A percentile compares a stretch with the other conserved stretches of the same genome.
These are phyloP conservation scores for Penicillium angulare DNA, from an alignment of 495 filamentous ascomycete genomes.

Conservation along the genomic window DNA sequence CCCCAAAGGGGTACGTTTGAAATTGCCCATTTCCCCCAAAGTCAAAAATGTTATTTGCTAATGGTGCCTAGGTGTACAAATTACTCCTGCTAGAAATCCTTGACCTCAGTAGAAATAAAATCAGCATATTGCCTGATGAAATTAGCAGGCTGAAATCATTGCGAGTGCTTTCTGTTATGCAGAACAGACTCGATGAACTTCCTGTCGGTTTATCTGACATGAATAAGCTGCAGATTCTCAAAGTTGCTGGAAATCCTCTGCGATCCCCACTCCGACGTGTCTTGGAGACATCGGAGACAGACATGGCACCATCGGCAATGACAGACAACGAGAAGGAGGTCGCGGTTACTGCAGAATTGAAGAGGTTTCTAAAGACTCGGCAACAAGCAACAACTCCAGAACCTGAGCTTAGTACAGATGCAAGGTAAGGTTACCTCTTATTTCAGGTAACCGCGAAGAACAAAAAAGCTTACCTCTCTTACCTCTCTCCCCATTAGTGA, in stretches of 20 bases:
- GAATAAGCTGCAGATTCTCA: slow-evolving; percentile 81
- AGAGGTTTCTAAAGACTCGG: slow-evolving; percentile 68
- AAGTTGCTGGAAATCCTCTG: slow-evolving; percentile 83
- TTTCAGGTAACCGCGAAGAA: slow-evolving; percentile 1
- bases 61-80: slow-evolving; percentile 62
- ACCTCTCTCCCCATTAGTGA: slow-evolving; percentile 38
- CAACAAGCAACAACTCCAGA: slow-evolving; percentile 52
- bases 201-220: slow-evolving; percentile 84
- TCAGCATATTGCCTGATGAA: slow-evolving; percentile 72
- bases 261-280: slow-evolving; percentile 44
- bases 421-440: slow-evolving; percentile 51
- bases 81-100: slow-evolving; percentile 86
- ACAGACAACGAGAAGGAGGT: slow-evolving; percentile 64
- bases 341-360: slow-evolving; percentile 68
- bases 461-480: too few relatives aligned
- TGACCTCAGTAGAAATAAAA: slow-evolving; percentile 83
- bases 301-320: slow-evolving; percentile 40
- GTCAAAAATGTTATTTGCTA: slow-evolving; percentile 16
- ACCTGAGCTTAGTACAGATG: slow-evolving; percentile 62
- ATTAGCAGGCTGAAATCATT: slow-evolving; percentile 73
- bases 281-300: slow-evolving; percentile 41
- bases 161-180: slow-evolving; percentile 75
- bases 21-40: not conserved
- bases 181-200: slow-evolving; percentile 80
- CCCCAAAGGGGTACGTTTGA: slow-evolving; percentile 68